These are phyloP conservation scores for Apiospora kogelbergensis DNA, from an alignment of 2,329 filamentous ascomycete genomes.

Conservation along the genomic window DNA sequence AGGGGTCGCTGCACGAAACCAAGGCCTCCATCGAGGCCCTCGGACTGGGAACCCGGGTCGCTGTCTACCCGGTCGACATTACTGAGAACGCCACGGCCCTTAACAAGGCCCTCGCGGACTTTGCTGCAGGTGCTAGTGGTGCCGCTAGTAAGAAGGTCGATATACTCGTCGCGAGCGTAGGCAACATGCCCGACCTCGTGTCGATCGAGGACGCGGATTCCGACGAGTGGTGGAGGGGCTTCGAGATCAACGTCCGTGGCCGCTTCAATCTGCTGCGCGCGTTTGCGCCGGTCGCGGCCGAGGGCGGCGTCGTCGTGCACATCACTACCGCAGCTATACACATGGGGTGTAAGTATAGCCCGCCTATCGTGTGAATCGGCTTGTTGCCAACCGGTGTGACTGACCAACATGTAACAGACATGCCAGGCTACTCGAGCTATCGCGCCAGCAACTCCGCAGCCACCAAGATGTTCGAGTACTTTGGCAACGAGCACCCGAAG, in stretches of 20 bases:
- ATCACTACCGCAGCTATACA: constrained; percentile 20
- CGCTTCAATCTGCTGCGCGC: constrained; percentile 21
- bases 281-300: constrained; percentile 18
- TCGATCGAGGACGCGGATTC: constrained; percentile 20
- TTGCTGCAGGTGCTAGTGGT: background rate
- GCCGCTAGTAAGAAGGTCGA: constrained; percentile 18
- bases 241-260: constrained; percentile 26
- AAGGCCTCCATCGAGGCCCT: constrained; percentile 18
- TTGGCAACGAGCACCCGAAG: constrained; percentile 14
- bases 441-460: constrained; percentile 15
- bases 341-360: background rate
- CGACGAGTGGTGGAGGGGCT: constrained; percentile 26
- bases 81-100: constrained; percentile 18
- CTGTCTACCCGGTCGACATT: constrained; percentile 18
- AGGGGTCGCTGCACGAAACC: constrained; percentile 23
- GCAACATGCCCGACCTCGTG: constrained; percentile 18
- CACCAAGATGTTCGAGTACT: constrained; percentile 17
- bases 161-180: constrained; percentile 30
- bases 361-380: too few relatives aligned
- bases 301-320: constrained; percentile 23
- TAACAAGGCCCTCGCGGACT: background rate
- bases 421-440: constrained; percentile 14
- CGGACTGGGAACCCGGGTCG: constrained; percentile 19
- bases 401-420: background rate
- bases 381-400: too few relatives aligned